phyloP scores from a whole-genome alignment of 2,329 filamentous ascomycete species.

The Xylaria polymorpha region DNA sequence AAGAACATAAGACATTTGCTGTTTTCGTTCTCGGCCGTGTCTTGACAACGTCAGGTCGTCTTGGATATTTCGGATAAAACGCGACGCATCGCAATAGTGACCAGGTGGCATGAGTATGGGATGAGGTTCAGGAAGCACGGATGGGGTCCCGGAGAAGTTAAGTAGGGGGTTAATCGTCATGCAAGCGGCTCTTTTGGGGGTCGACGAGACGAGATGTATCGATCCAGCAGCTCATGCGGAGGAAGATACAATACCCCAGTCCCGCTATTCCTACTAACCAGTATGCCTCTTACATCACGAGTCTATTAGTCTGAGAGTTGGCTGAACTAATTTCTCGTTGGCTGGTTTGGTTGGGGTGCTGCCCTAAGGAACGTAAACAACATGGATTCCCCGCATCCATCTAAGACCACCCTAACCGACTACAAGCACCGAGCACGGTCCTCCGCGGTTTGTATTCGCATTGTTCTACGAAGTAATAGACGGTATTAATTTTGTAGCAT shows the following conservation, averaged over 20 bases:
- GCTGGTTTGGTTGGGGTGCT: conserved; percentile 10
- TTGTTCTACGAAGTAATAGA: neutral
- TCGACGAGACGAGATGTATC: conserved; percentile 7
- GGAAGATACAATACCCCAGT: neutral
- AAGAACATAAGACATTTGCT: neutral
- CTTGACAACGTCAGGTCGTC: neutral
- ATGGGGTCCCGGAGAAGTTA: neutral
- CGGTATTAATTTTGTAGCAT: neutral
- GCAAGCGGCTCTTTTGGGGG: conserved; percentile 16
- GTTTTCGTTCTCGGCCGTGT: neutral
- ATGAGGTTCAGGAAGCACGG: conserved; percentile 2
- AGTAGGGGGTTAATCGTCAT: neutral
- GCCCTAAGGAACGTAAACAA: neutral
- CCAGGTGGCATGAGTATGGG: neutral
- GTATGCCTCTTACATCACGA: neutral
- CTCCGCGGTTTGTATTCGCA: neutral
- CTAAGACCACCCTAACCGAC: conserved; percentile 8
- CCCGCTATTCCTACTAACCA: neutral
- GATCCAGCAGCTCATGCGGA: neutral
- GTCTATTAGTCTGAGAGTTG: neutral
- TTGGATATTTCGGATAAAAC: neutral
- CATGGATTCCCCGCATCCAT: conserved; percentile 39
- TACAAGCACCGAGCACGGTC: no score
- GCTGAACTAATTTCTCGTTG: conserved; percentile 14
- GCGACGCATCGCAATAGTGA: neutral